These are phyloP conservation scores for Globisporangium orthogonon DNA, from an alignment of 352 stramenopile genomes.

Conservation along the genomic window DNA sequence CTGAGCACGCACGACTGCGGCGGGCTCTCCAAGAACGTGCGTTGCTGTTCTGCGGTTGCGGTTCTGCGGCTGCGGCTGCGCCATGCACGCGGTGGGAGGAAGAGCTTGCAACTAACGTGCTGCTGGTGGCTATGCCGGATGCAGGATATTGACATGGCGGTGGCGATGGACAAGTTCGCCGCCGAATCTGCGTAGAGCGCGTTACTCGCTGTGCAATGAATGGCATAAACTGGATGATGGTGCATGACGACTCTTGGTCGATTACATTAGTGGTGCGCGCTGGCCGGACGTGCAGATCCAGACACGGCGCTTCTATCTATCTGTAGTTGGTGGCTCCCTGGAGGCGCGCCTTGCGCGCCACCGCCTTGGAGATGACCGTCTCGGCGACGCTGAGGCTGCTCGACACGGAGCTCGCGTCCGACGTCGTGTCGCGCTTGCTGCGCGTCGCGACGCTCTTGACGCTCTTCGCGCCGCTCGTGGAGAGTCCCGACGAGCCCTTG, in stretches of 20 bases:
- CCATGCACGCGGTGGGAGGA: background rate
- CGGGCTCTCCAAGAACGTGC: slow-evolving; percentile 89
- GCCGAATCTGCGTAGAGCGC: slow-evolving; percentile 11
- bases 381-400: slow-evolving; percentile 60
- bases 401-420: slow-evolving; percentile 54
- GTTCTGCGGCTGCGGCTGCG: no score
- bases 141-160: slow-evolving; percentile 59
- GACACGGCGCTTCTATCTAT: slow-evolving; percentile 14
- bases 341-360: slow-evolving; percentile 49
- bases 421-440: slow-evolving; percentile 38
- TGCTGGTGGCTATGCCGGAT: background rate
- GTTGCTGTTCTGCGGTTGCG: background rate
- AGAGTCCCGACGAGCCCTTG: slow-evolving; percentile 36
- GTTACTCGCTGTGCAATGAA: background rate
- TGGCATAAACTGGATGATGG: background rate
- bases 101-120: no score
- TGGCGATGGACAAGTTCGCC: slow-evolving; percentile 72
- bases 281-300: no score
- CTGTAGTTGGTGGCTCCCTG: slow-evolving; percentile 38
- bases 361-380: slow-evolving; percentile 71
- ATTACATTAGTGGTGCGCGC: background rate
- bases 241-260: no score
- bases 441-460: slow-evolving; percentile 44
- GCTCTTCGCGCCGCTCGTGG: slow-evolving; percentile 32
- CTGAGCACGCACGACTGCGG: slow-evolving; percentile 95